phyloP scores from a whole-genome alignment of 768 basidiomycete species.

The Mycena galericulata region DNA sequence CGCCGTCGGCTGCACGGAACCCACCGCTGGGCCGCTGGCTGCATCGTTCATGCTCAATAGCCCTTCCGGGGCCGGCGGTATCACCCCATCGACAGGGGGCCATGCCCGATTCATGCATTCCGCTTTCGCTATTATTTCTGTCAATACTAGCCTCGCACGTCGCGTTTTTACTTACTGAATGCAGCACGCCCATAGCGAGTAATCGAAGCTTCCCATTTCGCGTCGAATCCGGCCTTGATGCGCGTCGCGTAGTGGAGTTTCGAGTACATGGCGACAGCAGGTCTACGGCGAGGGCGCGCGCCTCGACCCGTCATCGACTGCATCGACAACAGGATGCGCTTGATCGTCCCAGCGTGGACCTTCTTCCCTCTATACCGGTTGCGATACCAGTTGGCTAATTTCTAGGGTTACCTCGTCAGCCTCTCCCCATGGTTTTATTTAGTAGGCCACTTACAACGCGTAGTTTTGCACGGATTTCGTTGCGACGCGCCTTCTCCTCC shows the following conservation, averaged over 20 bases:
- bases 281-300: slow-evolving; percentile 9
- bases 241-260: slow-evolving; percentile 12
- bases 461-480: not conserved
- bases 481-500: not conserved
- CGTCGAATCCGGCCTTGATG: slow-evolving; percentile 18
- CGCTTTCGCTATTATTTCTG: not conserved
- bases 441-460: not conserved
- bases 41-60: not conserved
- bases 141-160: too few relatives aligned
- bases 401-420: not conserved
- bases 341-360: not conserved
- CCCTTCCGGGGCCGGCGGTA: not conserved
- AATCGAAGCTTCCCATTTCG: not conserved
- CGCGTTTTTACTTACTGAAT: not conserved
- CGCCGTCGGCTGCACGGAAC: too few relatives aligned
- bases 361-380: slow-evolving; percentile 6
- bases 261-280: slow-evolving; percentile 1
- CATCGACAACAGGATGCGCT: slow-evolving; percentile 2
- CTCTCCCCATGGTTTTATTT: not conserved
- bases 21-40: too few relatives aligned
- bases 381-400: slow-evolving; percentile 20
- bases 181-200: not conserved
- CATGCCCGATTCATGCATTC: not conserved
- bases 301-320: not conserved
- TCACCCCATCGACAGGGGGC: not conserved